Conservation (phyloP, 345 rosid species). For the Jatropha curcas region DNA sequence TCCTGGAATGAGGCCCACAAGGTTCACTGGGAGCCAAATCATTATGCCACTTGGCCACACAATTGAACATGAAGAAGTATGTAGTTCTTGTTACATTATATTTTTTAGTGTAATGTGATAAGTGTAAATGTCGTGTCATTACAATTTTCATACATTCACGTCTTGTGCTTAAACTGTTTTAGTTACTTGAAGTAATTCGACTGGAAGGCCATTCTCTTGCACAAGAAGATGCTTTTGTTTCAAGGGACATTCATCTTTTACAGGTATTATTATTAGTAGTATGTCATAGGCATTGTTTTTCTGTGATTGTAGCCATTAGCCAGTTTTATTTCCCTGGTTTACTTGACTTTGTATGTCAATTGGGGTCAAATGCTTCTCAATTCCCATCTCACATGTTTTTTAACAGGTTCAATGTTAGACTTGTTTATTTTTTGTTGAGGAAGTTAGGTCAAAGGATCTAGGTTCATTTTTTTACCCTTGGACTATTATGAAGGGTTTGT, state of each 20-base stretch:
- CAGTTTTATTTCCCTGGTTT: background rate
- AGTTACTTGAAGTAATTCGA: conserved; percentile 94
- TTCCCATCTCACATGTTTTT: background rate
- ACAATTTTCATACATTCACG: background rate
- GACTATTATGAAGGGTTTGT: too few relatives aligned
- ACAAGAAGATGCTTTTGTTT: conserved; percentile 92
- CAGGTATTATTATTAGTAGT: conserved; percentile 52
- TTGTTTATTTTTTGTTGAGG: background rate
- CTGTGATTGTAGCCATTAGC: background rate
- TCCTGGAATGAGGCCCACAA: conserved; percentile 91
- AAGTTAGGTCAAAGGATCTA: background rate
- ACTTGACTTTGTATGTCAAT: background rate
- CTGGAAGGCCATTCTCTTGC: conserved; percentile 92
- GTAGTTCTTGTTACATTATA: background rate
- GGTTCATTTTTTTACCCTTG: too few relatives aligned
- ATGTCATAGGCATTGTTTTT: background rate
- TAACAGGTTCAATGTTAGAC: background rate
- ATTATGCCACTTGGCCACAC: conserved; percentile 99
- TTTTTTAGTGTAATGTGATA: background rate
- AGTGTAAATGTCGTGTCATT: background rate
- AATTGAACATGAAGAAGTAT: conserved; percentile 94
- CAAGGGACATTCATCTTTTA: conserved; percentile 89
- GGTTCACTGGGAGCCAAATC: conserved; percentile 93
- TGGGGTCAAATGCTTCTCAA: too few relatives aligned
- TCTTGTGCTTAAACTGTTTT: conserved; percentile 8